Evolutionary conservation across 2,329 filamentous ascomycete species (phyloP).

Genomic region (Talaromyces sp.): DNA sequence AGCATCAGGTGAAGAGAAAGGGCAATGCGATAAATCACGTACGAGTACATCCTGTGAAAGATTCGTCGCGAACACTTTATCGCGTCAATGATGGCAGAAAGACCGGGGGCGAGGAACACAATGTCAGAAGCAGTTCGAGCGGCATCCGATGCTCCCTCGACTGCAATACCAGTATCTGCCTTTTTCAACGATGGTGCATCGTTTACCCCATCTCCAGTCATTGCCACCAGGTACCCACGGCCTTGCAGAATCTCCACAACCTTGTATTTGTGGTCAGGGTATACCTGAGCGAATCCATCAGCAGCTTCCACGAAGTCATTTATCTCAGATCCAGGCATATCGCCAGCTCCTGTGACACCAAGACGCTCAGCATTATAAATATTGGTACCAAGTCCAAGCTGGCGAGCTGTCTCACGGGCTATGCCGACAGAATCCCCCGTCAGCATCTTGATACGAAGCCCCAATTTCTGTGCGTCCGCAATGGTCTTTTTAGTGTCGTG

Average conservation of each 20-base stretch:
- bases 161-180: conserved; percentile 94
- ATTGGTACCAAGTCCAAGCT: conserved; percentile 89
- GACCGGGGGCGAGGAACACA: conserved; percentile 87
- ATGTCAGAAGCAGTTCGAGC: conserved; percentile 91
- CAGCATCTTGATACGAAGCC: conserved; percentile 93
- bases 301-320: conserved; percentile 96
- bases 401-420: conserved; percentile 85
- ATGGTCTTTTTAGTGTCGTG: conserved; percentile 90
- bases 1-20: conserved; percentile 89
- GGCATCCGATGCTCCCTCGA: conserved; percentile 88
- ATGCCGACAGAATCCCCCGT: conserved; percentile 94
- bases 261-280: conserved; percentile 94
- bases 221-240: conserved; percentile 90
- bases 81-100: conserved; percentile 89
- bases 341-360: conserved; percentile 84
- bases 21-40: conserved; percentile 93
- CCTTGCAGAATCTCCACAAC: conserved; percentile 92
- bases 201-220: conserved; percentile 96
- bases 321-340: conserved; percentile 91
- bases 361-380: conserved; percentile 93
- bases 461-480: conserved; percentile 83
- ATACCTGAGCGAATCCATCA: conserved; percentile 92
- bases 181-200: conserved; percentile 91
- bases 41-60: conserved; percentile 96
- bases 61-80: conserved; percentile 92